Evolutionary conservation across 2,329 filamentous ascomycete species (phyloP).

Genomic region (Cytospora piceae): DNA sequence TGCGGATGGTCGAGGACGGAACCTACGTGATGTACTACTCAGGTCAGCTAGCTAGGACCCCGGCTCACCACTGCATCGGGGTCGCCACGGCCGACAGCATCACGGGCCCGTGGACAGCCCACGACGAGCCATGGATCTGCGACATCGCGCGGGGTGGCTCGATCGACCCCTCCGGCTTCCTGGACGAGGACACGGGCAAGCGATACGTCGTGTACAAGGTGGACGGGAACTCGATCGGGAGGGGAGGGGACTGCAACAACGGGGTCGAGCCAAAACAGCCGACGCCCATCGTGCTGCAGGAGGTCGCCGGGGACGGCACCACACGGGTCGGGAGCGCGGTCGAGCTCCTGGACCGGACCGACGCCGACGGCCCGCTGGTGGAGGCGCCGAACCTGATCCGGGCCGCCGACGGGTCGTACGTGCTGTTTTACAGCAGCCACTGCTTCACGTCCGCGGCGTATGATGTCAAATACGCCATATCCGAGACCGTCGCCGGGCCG

Average conservation of each 20-base stretch:
- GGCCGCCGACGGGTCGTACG: conserved; percentile 54
- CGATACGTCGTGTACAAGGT: conserved; percentile 68
- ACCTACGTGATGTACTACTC: conserved; percentile 65
- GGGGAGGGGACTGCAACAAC: conserved; percentile 51
- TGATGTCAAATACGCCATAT: conserved; percentile 62
- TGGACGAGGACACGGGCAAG: conserved; percentile 53
- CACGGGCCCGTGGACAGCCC: conserved; percentile 57
- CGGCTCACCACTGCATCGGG: conserved; percentile 60
- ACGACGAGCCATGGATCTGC: conserved; percentile 55
- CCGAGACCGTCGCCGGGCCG: conserved; percentile 25
- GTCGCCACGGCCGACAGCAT: conserved; percentile 52
- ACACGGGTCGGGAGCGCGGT: conserved; percentile 56
- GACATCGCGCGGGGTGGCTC: conserved; percentile 58
- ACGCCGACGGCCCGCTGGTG: conserved; percentile 57
- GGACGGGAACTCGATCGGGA: conserved; percentile 61
- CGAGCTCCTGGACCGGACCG: conserved; percentile 49
- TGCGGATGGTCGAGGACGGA: conserved; percentile 53
- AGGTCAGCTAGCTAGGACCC: conserved; percentile 46
- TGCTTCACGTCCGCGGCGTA: conserved; percentile 60
- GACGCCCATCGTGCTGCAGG: conserved; percentile 63
- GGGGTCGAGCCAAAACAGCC: conserved; percentile 43
- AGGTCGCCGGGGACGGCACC: conserved; percentile 53
- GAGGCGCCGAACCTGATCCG: conserved; percentile 62
- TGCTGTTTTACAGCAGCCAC: conserved; percentile 65
- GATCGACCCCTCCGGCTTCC: conserved; percentile 66